Percentiles rank a stretch among this genome's conserved stretches.
Conservation (phyloP, 495 filamentous ascomycete species). For the Podospora didyma region DNA sequence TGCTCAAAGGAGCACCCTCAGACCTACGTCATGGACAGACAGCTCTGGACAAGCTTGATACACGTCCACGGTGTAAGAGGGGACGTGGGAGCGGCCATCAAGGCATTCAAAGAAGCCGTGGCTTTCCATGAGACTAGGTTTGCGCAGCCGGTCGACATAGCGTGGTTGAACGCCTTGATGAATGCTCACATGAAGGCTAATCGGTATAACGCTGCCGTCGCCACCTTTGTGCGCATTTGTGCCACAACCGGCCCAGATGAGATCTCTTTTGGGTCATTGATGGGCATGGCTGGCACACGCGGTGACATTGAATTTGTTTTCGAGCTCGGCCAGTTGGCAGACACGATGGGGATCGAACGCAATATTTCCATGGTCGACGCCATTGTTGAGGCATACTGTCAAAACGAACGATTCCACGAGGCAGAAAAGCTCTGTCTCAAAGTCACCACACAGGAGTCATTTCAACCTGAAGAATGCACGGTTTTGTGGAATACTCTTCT, state of each 20-base stretch:
- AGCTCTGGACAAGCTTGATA: slow-evolving; percentile 48
- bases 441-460: slow-evolving; percentile 31
- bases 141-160: slow-evolving; percentile 39
- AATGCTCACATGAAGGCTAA: slow-evolving; percentile 61
- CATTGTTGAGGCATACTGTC: slow-evolving; percentile 65
- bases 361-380: slow-evolving; percentile 54
- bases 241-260: slow-evolving; percentile 45
- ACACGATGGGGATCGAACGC: slow-evolving; percentile 34
- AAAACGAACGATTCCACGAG: slow-evolving; percentile 51
- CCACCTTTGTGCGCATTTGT: slow-evolving; percentile 55
- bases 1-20: slow-evolving; percentile 30
- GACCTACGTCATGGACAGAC: slow-evolving; percentile 29
- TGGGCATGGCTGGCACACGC: slow-evolving; percentile 63
- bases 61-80: slow-evolving; percentile 62
- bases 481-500: slow-evolving; percentile 79
- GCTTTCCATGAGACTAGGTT: slow-evolving; percentile 39
- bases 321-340: slow-evolving; percentile 56
- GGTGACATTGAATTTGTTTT: slow-evolving; percentile 70
- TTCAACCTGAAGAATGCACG: slow-evolving; percentile 41
- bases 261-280: slow-evolving; percentile 65
- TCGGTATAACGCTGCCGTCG: slow-evolving; percentile 61
- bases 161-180: slow-evolving; percentile 74
- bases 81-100: slow-evolving; percentile 52
- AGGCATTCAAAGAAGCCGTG: slow-evolving; percentile 23
- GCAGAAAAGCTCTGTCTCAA: slow-evolving; percentile 57